Conservation (phyloP, 257 asterid species). For the Nemophila menziesii region DNA sequence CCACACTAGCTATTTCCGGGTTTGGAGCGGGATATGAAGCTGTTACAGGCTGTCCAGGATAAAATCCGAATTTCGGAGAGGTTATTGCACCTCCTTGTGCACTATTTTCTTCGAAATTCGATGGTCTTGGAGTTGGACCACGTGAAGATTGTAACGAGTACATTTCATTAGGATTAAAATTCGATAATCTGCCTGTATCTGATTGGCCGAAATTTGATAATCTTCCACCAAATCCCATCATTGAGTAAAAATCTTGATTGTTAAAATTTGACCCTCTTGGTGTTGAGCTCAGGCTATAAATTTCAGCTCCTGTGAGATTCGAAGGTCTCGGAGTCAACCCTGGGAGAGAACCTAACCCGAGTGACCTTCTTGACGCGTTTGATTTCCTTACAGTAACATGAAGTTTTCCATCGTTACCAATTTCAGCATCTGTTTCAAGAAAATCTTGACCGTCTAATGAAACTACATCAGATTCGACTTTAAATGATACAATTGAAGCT, state of each 20-base stretch:
- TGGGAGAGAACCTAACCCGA: constrained; percentile 23
- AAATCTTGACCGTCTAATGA: constrained; percentile 89
- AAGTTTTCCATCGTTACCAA: constrained; percentile 83
- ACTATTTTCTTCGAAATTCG: constrained; percentile 76
- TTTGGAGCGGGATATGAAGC: constrained; percentile 87
- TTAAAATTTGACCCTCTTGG: constrained; percentile 46
- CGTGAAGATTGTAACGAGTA: constrained; percentile 82
- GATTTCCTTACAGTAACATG: constrained; percentile 81
- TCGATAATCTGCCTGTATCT: constrained; percentile 57
- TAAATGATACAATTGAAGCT: constrained; percentile 73
- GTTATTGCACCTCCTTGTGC: constrained; percentile 32
- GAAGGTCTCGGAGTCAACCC: constrained; percentile 38
- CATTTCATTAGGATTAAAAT: constrained; percentile 57
- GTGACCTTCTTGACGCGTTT: constrained; percentile 74
- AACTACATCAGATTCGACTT: constrained; percentile 87
- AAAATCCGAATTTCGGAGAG: constrained; percentile 71
- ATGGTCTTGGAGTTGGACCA: constrained; percentile 88
- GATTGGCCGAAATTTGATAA: constrained; percentile 71
- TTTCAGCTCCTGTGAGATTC: constrained; percentile 45
- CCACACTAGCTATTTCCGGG: constrained; percentile 62
- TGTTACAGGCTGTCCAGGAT: constrained; percentile 30
- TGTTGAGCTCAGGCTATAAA: constrained; percentile 37
- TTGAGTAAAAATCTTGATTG: constrained; percentile 36
- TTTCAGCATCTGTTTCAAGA: constrained; percentile 77
- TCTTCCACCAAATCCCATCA: constrained; percentile 72